Conservation (phyloP, 129 eudicot species). For the Gnaphalium uliginosum region DNA sequence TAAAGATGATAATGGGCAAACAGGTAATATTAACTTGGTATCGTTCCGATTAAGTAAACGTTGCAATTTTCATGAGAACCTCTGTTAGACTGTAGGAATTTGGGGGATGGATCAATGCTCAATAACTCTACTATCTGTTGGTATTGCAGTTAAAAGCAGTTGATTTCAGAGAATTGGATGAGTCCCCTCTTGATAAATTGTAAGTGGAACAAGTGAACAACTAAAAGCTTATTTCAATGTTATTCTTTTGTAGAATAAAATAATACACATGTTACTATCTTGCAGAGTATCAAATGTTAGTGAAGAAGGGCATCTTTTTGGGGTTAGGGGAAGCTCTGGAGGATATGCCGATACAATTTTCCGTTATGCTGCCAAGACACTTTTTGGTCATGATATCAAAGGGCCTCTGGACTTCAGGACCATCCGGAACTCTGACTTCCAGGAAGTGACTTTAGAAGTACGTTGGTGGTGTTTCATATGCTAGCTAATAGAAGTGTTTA, state of each 20-base stretch:
- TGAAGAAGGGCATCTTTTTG: constrained; percentile 72
- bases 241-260: not conserved
- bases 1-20: constrained; percentile 14
- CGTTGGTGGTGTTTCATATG: constrained; percentile 27
- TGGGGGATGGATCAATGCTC: not conserved
- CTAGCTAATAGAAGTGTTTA: not conserved
- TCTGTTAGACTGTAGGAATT: not conserved
- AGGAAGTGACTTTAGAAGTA: constrained; percentile 81
- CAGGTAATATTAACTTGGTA: not conserved
- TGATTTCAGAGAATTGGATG: constrained; percentile 73
- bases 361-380: constrained; percentile 70
- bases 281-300: constrained; percentile 77
- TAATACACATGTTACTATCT: not conserved
- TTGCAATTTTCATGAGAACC: not conserved
- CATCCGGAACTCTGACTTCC: constrained; percentile 77
- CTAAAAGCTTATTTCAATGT: not conserved
- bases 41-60: not conserved
- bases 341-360: constrained; percentile 94
- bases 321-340: constrained; percentile 88
- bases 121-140: constrained; percentile 16
- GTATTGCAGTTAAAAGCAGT: constrained; percentile 71
- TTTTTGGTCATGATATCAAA: constrained; percentile 67
- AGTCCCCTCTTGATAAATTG: constrained; percentile 84
- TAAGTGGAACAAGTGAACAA: constrained; percentile 45
- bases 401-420: constrained; percentile 77